phyloP scores from a whole-genome alignment of 805 yeast species.

The Ogataea trehalophila region DNA sequence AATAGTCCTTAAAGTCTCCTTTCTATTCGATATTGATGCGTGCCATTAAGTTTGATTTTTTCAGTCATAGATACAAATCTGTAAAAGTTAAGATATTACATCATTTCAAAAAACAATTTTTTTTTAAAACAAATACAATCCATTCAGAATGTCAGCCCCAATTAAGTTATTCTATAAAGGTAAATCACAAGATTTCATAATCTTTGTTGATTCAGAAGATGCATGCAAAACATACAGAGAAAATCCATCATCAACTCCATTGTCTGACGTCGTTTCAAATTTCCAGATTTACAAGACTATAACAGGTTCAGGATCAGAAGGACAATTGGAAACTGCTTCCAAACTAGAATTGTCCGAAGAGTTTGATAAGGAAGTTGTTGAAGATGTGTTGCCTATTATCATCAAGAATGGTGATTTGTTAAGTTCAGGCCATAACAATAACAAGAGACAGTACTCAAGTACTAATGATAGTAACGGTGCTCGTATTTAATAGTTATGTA shows the following conservation, averaged over 20 bases:
- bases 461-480: slow-evolving; percentile 40
- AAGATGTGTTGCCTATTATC: slow-evolving; percentile 49
- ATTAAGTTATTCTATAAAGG: slow-evolving; percentile 64
- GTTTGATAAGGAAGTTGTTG: slow-evolving; percentile 51
- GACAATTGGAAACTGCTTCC: slow-evolving; percentile 69
- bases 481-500: background rate
- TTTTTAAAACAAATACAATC: slow-evolving; percentile 18
- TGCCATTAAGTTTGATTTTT: no score
- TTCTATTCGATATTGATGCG: no score
- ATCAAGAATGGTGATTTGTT: slow-evolving; percentile 56
- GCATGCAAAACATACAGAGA: slow-evolving; percentile 42
- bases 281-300: slow-evolving; percentile 61
- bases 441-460: slow-evolving; percentile 20
- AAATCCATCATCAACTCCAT: slow-evolving; percentile 52
- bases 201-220: slow-evolving; percentile 55
- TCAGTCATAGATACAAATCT: no score
- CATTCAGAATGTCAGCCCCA: slow-evolving; percentile 33
- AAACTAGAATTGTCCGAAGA: slow-evolving; percentile 58
- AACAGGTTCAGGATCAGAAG: slow-evolving; percentile 63
- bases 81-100: background rate
- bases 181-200: slow-evolving; percentile 53
- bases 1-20: no score
- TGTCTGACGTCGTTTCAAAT: slow-evolving; percentile 56
- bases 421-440: slow-evolving; percentile 24
- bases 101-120: background rate